Conservation (phyloP, 169 alveolate genomes). For the Theileria parva region DNA sequence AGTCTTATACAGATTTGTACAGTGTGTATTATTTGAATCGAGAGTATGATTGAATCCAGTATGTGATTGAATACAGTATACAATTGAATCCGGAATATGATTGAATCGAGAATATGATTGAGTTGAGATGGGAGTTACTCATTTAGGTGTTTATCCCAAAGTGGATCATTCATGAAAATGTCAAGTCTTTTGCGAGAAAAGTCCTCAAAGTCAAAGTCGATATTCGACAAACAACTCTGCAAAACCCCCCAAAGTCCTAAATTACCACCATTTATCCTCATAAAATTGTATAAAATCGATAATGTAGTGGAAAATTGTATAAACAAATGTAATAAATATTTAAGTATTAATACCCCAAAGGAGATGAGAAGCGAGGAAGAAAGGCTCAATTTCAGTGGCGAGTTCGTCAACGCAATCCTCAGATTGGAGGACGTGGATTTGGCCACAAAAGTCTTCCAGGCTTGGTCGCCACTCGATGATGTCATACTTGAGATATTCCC, state of each 20-base stretch:
- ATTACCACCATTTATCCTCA: neutral
- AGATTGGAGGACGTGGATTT: neutral
- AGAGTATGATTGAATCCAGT: neutral
- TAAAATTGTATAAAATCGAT: neutral
- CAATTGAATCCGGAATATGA: too few relatives aligned
- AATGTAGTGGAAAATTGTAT: too few relatives aligned
- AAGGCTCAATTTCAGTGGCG: conserved; percentile 71
- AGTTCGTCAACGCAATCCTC: conserved; percentile 35
- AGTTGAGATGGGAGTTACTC: neutral
- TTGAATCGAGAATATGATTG: too few relatives aligned
- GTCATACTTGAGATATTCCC: conserved; percentile 34
- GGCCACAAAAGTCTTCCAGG: conserved; percentile 5
- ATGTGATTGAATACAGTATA: too few relatives aligned
- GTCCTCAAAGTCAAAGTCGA: conserved; percentile 68
- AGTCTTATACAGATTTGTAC: neutral
- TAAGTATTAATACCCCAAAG: conserved; percentile 79
- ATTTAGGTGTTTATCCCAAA: conserved; percentile 20
- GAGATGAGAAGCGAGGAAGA: conserved; percentile 68
- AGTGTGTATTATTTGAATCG: too few relatives aligned
- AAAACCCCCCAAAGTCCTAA: conserved; percentile 70
- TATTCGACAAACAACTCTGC: conserved; percentile 61
- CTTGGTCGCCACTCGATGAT: conserved; percentile 2
- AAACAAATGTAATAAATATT: too few relatives aligned
- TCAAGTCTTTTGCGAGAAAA: conserved; percentile 62
- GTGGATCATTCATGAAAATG: conserved; percentile 11